These are phyloP conservation scores for Phyllosticta paracitricarpa DNA, from an alignment of 2,329 filamentous ascomycete species.

Conservation along the genomic window DNA sequence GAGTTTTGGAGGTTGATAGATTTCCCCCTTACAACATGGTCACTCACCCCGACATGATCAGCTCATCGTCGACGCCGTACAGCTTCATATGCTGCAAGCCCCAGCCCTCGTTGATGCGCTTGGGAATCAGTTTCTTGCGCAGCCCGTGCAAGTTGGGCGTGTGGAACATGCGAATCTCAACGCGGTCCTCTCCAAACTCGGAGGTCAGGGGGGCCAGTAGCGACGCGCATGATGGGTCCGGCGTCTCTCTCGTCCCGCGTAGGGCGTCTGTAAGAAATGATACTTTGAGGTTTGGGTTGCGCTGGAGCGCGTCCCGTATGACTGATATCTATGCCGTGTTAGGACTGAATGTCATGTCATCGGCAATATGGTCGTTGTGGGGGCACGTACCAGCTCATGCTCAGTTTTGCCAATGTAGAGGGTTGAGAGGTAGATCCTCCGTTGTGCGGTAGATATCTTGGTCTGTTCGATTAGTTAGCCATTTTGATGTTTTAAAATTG, in stretches of 20 bases:
- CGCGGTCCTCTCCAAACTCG: constrained; percentile 73
- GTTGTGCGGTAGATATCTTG: constrained; percentile 72
- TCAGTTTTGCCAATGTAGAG: constrained; percentile 94
- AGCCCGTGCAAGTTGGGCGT: constrained; percentile 89
- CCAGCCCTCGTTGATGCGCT: constrained; percentile 95
- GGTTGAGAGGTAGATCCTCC: constrained; percentile 83
- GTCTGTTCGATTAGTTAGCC: constrained; percentile 38
- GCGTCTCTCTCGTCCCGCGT: constrained; percentile 82
- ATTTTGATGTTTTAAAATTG: background rate
- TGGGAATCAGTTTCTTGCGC: constrained; percentile 73
- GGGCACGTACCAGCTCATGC: constrained; percentile 57
- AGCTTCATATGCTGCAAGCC: constrained; percentile 98
- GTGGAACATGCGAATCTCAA: constrained; percentile 95
- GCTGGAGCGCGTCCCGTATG: constrained; percentile 61
- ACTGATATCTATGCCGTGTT: constrained; percentile 53
- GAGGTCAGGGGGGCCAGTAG: constrained; percentile 72
- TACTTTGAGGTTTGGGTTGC: constrained; percentile 66
- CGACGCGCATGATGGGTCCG: constrained; percentile 76
- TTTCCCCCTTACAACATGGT: no score
- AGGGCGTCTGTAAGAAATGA: constrained; percentile 88
- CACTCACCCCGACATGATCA: constrained; percentile 77
- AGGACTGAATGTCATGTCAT: background rate
- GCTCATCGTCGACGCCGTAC: constrained; percentile 89
- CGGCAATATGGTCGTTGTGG: background rate
- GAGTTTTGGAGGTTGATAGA: background rate